Evolutionary conservation across 192 early-diverging fungal species (phyloP).

Genomic region (Coemansia biformis): DNA sequence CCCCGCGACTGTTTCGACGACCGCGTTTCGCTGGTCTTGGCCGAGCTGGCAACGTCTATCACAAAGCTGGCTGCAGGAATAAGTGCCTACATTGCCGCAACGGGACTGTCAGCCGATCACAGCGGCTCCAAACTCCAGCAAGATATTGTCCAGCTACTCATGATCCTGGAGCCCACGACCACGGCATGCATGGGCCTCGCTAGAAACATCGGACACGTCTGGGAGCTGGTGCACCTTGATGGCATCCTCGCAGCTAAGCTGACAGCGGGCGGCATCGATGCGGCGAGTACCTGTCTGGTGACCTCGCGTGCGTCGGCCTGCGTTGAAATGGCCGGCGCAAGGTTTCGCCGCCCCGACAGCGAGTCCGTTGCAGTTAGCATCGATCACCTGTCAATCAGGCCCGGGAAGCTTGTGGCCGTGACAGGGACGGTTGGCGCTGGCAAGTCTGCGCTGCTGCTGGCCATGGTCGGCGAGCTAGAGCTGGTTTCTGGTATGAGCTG

Average conservation of each 20-base stretch:
- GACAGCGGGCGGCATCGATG: not conserved
- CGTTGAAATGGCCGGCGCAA: not conserved
- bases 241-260: constrained; percentile 5
- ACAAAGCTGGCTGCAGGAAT: constrained; percentile 3
- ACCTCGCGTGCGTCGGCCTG: no score
- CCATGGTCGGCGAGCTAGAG: constrained; percentile 70
- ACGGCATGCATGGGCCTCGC: constrained; percentile 11
- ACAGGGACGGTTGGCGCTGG: constrained; percentile 79
- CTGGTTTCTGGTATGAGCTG: constrained; percentile 3
- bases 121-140: not conserved
- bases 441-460: constrained; percentile 69
- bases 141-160: constrained; percentile 2
- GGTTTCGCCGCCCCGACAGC: constrained; percentile 3
- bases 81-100: constrained; percentile 7
- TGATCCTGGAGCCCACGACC: constrained; percentile 5
- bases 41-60: constrained; percentile 6
- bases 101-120: not conserved
- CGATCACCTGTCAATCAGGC: not conserved
- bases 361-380: not conserved
- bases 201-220: constrained; percentile 1
- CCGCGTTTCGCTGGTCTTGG: constrained; percentile 3
- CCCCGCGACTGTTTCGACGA: constrained; percentile 16
- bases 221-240: constrained; percentile 12
- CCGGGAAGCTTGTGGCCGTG: constrained; percentile 61
- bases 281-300: not conserved